Conservation (phyloP, 139 green algal species). For the Chlamydomonas eustigma region DNA sequence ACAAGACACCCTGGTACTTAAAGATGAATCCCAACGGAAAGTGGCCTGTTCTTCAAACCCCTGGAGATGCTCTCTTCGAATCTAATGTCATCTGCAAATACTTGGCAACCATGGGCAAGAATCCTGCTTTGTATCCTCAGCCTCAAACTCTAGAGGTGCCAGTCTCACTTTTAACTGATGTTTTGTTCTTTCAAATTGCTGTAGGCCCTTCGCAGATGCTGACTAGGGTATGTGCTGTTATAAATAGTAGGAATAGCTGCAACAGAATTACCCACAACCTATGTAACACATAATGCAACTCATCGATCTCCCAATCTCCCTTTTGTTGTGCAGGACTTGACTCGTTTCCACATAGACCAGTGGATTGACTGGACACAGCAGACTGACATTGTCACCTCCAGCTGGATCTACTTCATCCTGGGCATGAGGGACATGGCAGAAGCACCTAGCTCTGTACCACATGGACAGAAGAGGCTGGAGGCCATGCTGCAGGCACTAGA, state of each 20-base stretch:
- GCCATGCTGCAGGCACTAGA: background rate
- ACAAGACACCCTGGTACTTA: constrained; percentile 46
- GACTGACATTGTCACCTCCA: background rate
- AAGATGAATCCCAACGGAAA: constrained; percentile 30
- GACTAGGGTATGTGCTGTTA: no score
- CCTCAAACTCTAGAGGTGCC: no score
- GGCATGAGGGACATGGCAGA: background rate
- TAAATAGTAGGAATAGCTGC: background rate
- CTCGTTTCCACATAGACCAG: constrained; percentile 10
- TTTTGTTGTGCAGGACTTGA: constrained; percentile 10
- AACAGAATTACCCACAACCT: no score
- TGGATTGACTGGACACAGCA: constrained; percentile 25
- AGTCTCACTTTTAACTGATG: no score
- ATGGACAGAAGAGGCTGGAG: background rate
- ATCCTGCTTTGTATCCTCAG: background rate
- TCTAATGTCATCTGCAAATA: constrained; percentile 19
- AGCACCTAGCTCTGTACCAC: no score
- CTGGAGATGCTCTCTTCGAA: constrained; percentile 16
- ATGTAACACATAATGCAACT: no score
- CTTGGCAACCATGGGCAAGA: constrained; percentile 4
- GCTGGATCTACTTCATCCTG: background rate
- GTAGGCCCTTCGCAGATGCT: no score
- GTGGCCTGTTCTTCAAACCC: constrained; percentile 29
- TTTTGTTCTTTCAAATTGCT: no score
- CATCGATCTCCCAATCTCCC: background rate